Percentiles rank a stretch among this genome's conserved stretches.
phyloP scores from a whole-genome alignment of 352 stramenopile genomes.

The Pythium graminicola region DNA sequence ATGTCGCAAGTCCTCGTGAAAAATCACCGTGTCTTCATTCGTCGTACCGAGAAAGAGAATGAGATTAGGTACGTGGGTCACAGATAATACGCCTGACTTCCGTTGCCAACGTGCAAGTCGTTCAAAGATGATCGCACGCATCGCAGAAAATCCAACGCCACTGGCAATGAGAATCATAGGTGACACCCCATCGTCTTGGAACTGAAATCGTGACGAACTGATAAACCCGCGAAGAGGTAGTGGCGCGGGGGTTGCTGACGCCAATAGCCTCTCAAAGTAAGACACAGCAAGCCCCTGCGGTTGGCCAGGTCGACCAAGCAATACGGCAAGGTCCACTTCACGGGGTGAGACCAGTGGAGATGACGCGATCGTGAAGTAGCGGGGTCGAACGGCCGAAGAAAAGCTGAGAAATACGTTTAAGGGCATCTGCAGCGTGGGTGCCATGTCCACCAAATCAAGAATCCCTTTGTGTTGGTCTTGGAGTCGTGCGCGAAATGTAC shows the following conservation, averaged over 20 bases:
- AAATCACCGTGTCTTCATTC: slow-evolving; percentile 28
- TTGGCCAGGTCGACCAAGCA: slow-evolving; percentile 60
- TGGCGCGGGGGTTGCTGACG: slow-evolving; percentile 25
- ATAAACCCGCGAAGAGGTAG: slow-evolving; percentile 86
- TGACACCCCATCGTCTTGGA: slow-evolving; percentile 55
- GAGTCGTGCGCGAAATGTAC: slow-evolving; percentile 80
- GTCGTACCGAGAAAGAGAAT: slow-evolving; percentile 31
- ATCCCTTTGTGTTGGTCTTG: slow-evolving; percentile 60
- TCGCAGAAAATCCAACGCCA: slow-evolving; percentile 89
- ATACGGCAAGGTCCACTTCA: slow-evolving; percentile 84
- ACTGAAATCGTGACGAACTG: slow-evolving; percentile 81
- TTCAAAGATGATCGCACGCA: slow-evolving; percentile 37
- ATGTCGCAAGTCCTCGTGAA: slow-evolving; percentile 27
- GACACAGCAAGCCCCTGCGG: slow-evolving; percentile 26
- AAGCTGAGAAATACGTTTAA: slow-evolving; percentile 81
- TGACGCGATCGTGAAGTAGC: slow-evolving; percentile 93
- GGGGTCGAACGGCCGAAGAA: slow-evolving; percentile 76
- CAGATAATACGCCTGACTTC: neutral
- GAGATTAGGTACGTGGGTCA: slow-evolving; percentile 11
- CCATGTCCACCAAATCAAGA: slow-evolving; percentile 66
- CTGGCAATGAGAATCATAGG: slow-evolving; percentile 92
- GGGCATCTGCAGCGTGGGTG: slow-evolving; percentile 36
- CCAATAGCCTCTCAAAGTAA: slow-evolving; percentile 23
- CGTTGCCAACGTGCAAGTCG: slow-evolving; percentile 12
- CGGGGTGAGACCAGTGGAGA: slow-evolving; percentile 61